A percentile compares a stretch with the other conserved stretches of the same genome.
phyloP scores from a whole-genome alignment of 2,329 filamentous ascomycete genomes.

The Cytospora leucostoma region DNA sequence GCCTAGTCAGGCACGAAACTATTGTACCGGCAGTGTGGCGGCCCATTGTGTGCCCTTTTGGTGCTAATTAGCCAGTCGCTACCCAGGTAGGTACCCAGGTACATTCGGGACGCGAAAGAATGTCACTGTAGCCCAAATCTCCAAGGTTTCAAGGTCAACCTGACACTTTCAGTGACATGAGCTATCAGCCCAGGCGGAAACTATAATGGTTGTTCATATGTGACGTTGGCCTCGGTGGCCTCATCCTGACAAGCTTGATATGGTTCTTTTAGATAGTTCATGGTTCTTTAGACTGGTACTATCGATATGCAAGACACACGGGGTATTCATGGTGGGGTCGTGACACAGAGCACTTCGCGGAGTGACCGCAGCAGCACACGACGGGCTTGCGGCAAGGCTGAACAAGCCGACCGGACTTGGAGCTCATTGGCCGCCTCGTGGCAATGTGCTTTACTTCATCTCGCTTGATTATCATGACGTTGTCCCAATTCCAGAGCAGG shows the following conservation, averaged over 20 bases:
- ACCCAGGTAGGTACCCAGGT: too few species aligned
- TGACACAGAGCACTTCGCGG: background rate
- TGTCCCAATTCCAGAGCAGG: slow-evolving; percentile 17
- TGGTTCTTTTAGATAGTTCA: background rate
- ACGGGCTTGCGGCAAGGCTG: slow-evolving; percentile 22
- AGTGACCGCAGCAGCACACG: slow-evolving; percentile 5
- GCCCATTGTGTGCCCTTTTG: background rate
- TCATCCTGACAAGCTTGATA: background rate
- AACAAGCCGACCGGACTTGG: background rate
- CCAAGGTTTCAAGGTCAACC: background rate
- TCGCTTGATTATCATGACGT: slow-evolving; percentile 19
- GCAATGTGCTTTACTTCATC: background rate
- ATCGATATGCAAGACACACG: background rate
- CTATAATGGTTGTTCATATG: background rate
- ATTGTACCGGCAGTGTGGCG: background rate
- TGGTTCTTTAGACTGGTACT: background rate
- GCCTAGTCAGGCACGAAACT: background rate
- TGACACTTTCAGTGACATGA: background rate
- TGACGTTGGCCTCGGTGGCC: background rate
- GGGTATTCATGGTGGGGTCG: background rate
- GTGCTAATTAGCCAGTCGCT: too few species aligned
- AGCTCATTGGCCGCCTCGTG: slow-evolving; percentile 25
- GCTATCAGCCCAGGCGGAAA: background rate
- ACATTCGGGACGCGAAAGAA: background rate
- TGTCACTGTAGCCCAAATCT: background rate